Base-by-base conservation (phyloP, 352 stramenopile species). In the Salisapilia sapeloensis region DNA sequence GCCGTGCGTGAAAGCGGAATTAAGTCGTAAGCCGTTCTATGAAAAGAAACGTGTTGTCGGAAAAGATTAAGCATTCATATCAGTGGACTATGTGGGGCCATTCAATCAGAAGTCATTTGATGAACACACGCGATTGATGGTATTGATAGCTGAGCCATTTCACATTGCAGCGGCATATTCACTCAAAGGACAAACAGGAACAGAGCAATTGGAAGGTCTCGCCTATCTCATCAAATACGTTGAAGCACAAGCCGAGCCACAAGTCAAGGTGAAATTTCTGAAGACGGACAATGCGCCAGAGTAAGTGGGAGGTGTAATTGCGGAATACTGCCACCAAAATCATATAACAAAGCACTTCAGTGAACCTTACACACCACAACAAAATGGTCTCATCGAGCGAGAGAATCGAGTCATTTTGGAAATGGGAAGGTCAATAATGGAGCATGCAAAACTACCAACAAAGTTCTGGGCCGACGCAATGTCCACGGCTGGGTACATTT, bases 221-320 rank as follows among this genome's bases (percentile, higher is more conserved):
- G n/a, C n/a, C n/a, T n/a, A n/a, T n/a, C n/a, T n/a, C n/a, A n/a
- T n/a, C n/a, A n/a, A n/a, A n/a, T n/a, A n/a, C n/a, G n/a, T n/a
- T n/a, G n/a, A n/a, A n/a, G n/a, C n/a, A n/a, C n/a, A n/a, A n/a
- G n/a, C n/a, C n/a, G n/a, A n/a, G n/a, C n/a, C n/a, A n/a, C n/a
- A n/a, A n/a, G n/a, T 7, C 7, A 8, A 29, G 19, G 32, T 15
- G 29, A 21, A n/a, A 29, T 15, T 40, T 2, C 31, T 46, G 24
- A 46, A 35, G 31, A 20, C 24, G 9, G 40, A 48, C 29, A 48
- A 42, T 19, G 40, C 34, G 27, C 34, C 33, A 3, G 33, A 37
- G 24, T 48, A 43, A 6, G 28, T 24, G 3, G 34, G 27, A 2
- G 40, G 21, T 14, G 33, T 32, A 9, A 33, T 48, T 15, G 34